phyloP scores from a whole-genome alignment of 139 green algal species.

The Yamagishiella unicocca region DNA sequence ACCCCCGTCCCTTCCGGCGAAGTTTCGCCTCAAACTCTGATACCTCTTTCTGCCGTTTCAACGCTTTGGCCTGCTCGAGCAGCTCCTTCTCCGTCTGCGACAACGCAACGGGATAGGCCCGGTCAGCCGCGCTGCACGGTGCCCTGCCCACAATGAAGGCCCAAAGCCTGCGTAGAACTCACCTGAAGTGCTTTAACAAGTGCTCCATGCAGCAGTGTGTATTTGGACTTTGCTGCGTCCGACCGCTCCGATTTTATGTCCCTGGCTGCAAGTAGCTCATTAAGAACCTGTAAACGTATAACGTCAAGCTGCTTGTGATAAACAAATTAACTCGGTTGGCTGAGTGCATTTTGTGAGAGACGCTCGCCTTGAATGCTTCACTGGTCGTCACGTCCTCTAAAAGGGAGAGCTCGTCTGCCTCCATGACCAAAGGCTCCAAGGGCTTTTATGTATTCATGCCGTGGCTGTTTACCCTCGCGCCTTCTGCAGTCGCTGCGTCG shows the following conservation, averaged over 20 bases:
- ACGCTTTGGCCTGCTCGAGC: conserved; percentile 48
- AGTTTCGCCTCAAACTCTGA: no score
- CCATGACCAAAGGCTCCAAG: not conserved
- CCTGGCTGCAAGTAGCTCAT: conserved; percentile 53
- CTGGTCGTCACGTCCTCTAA: conserved; percentile 59
- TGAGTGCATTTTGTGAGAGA: no score
- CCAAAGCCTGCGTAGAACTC: no score
- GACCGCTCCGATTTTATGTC: conserved; percentile 50
- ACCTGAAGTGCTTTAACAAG: conserved; percentile 68
- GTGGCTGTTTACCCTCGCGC: no score
- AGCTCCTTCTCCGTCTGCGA: conserved; percentile 34
- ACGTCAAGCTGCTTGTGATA: no score
- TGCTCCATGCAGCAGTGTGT: conserved; percentile 55
- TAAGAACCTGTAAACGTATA: conserved; percentile 63
- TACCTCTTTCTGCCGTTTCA: conserved; percentile 71
- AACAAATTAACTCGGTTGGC: no score
- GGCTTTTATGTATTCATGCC: not conserved
- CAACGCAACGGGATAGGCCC: no score
- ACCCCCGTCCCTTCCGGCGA: no score
- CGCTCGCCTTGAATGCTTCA: conserved; percentile 57
- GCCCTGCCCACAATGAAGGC: no score
- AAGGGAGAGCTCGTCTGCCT: conserved; percentile 11
- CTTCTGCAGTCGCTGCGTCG: no score
- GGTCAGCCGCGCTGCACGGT: no score
- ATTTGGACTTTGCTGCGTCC: conserved; percentile 57